Conservation (phyloP, 768 basidiomycete genomes). For the Rubroboletus satanas region DNA sequence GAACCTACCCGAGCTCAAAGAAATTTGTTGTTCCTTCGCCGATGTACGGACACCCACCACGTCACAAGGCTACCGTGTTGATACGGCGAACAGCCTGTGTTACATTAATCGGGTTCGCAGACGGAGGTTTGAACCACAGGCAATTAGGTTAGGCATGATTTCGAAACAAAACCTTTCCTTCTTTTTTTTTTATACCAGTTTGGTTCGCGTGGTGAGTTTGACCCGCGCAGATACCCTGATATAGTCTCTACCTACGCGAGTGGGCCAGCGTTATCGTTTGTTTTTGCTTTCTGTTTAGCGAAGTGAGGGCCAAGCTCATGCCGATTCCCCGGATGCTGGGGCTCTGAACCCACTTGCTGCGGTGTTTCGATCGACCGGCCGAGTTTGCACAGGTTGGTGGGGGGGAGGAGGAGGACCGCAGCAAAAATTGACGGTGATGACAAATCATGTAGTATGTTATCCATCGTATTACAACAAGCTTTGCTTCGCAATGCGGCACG, state of each 20-base stretch:
- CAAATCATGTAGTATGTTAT: background rate
- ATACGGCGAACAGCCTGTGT: conserved; percentile 14
- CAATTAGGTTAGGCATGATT: conserved; percentile 8
- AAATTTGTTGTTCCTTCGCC: background rate
- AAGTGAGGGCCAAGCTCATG: conserved; percentile 19
- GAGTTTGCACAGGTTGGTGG: background rate
- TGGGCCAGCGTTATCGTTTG: background rate
- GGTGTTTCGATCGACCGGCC: conserved; percentile 1
- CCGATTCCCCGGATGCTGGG: background rate
- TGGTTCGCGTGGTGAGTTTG: background rate
- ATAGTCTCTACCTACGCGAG: conserved; percentile 4
- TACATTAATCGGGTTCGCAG: background rate
- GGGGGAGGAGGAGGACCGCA: background rate
- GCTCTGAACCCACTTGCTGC: background rate
- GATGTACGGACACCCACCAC: conserved; percentile 16
- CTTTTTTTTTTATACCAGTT: background rate
- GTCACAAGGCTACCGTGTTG: conserved; percentile 18
- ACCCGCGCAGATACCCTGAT: conserved; percentile 6
- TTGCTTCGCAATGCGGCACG: background rate
- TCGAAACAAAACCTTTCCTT: conserved; percentile 1
- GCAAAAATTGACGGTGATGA: background rate
- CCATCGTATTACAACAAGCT: background rate
- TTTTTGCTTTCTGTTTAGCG: conserved; percentile 8
- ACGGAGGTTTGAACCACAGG: conserved; percentile 4
- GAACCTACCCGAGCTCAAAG: conserved; percentile 11